Base-by-base conservation (phyloP, 2,329 filamentous ascomycete genomes). In the Whalleya microplaca region DNA sequence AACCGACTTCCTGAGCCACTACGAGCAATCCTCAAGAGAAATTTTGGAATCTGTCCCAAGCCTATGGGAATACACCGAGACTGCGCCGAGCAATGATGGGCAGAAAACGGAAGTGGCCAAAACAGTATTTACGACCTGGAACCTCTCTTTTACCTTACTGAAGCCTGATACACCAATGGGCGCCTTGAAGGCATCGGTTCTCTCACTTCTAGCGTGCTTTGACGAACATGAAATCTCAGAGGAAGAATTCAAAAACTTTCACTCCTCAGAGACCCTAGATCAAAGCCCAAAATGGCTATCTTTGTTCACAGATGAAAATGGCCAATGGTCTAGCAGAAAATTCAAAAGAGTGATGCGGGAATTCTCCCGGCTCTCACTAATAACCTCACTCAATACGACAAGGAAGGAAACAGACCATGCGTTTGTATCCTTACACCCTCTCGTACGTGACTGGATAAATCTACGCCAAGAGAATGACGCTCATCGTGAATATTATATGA, bases 51-150 rank as follows among this genome's bases (percentile, higher is more conserved):
- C 54, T 4, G 48, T 49, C n/a, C 54, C 54, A 21, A 53, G 21
- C 21, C 23, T 53, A 23, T 56, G 54, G 54, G 54, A 56, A 37
- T 56, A 56, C 21, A 49, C 44, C 2, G 49, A 56, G 21, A 23
- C 54, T n/a, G 18, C 19, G 41, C n/a, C 41, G 4, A 43, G 21
- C 1, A 10, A 46, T 5, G 14, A 20, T 21, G 45, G 37, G 41
- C 14, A 43, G 16, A 19, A 44, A 14, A 41, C 29, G 5, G 29
- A 19, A 27, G n/a, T 48, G 10, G 49, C 54, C 3, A 56, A 56
- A 53, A 53, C 54, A 9, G 54, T 53, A 6, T 56, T 53, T 19
- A 56, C 54, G 19, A 56, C 54, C 10, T 56, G 54, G 54, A 53
- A 53, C 45, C 45, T 56, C n/a, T 56, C 54, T 20, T 53, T 53